These are phyloP conservation scores for Aeschynomene evenia DNA, from an alignment of 306 rosid species.

Conservation along the genomic window DNA sequence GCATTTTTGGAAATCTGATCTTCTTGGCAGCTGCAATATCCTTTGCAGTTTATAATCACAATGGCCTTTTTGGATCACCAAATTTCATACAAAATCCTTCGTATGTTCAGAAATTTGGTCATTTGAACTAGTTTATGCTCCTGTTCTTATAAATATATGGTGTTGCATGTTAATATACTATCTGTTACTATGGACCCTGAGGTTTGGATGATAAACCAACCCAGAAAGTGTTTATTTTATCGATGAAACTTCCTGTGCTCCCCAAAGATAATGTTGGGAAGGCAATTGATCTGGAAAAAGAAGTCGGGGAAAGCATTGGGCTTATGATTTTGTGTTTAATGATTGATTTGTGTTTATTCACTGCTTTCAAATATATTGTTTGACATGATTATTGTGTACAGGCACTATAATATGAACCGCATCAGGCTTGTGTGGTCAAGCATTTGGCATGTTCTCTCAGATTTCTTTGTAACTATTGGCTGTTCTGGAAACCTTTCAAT, in stretches of 20 bases:
- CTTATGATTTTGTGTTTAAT: constrained; percentile 14
- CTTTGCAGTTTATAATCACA: constrained; percentile 4
- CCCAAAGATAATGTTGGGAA: constrained; percentile 18
- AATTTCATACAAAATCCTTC: constrained; percentile 13
- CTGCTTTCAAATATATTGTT: constrained; percentile 28
- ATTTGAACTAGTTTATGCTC: constrained; percentile 6
- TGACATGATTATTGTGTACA: constrained; percentile 45
- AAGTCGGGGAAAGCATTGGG: constrained; percentile 6
- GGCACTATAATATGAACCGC: constrained; percentile 99
- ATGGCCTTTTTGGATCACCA: not conserved
- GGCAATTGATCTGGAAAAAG: not conserved
- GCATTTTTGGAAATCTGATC: not conserved
- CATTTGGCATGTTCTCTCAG: constrained; percentile 97
- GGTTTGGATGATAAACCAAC: not conserved
- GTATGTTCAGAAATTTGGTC: constrained; percentile 12
- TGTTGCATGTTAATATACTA: constrained; percentile 6
- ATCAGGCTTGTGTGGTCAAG: constrained; percentile 99
- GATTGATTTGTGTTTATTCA: constrained; percentile 9
- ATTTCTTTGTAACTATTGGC: constrained; percentile 97
- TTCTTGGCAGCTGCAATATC: constrained; percentile 4
- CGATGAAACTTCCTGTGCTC: constrained; percentile 15
- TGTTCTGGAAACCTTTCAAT: constrained; percentile 96
- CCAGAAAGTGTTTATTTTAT: constrained; percentile 2
- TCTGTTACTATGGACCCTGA: not conserved
- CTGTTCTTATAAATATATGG: not conserved